phyloP scores from a whole-genome alignment of 257 asterid species.

The Primulina huaijiensis region DNA sequence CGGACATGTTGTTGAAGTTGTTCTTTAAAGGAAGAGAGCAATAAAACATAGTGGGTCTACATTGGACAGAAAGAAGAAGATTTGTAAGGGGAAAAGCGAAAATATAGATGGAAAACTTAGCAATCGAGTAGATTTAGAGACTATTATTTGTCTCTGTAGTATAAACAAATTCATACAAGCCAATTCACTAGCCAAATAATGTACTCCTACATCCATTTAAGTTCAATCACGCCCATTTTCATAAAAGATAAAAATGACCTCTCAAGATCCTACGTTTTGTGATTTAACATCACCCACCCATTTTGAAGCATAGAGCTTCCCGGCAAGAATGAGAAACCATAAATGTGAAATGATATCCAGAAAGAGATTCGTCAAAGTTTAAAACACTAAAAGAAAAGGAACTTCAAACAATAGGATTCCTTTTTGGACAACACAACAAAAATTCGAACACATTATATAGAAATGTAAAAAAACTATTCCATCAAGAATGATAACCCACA shows the following conservation, averaged over 20 bases:
- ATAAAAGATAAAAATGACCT: neutral
- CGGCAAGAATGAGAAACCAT: neutral
- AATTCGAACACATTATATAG: neutral
- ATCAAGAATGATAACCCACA: neutral
- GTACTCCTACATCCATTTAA: neutral
- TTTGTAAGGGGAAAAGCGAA: constrained; percentile 8
- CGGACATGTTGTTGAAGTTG: constrained; percentile 69
- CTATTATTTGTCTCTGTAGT: neutral
- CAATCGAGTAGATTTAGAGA: neutral
- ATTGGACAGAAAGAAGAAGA: constrained; percentile 10
- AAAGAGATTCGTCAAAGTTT: neutral
- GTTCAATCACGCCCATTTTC: neutral
- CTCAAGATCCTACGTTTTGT: neutral
- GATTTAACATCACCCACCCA: neutral
- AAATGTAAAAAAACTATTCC: neutral
- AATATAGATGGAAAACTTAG: neutral
- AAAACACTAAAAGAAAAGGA: neutral
- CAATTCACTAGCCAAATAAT: neutral
- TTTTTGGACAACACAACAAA: neutral
- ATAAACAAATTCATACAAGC: neutral
- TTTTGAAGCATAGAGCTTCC: neutral
- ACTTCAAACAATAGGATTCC: neutral
- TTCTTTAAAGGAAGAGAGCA: constrained; percentile 68
- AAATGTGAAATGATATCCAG: neutral
- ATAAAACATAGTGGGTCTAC: constrained; percentile 58